Evolutionary conservation across 306 rosid species (phyloP).

Genomic region (Sesbania bispinosa): DNA sequence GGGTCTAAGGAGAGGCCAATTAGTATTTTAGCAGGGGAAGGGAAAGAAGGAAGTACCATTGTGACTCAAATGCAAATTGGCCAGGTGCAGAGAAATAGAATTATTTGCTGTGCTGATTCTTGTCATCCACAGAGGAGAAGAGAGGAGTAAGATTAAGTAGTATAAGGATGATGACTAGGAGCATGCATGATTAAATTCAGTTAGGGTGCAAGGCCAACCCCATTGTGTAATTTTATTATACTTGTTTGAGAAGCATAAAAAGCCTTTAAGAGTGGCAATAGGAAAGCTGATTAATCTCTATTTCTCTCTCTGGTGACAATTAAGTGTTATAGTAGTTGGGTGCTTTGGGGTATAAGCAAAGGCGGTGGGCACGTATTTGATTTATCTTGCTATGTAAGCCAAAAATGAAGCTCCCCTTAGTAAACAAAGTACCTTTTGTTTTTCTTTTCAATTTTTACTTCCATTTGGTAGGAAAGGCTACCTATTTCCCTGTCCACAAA

Average conservation of each 20-base stretch:
- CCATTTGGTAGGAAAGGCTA: conserved; percentile 57
- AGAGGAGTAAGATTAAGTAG: conserved; percentile 53
- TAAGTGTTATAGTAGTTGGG: conserved; percentile 83
- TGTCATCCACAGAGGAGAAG: too few relatives aligned
- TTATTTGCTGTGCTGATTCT: conserved; percentile 31
- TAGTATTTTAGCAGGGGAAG: conserved; percentile 58
- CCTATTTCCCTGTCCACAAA: too few relatives aligned
- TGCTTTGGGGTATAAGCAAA: conserved; percentile 98
- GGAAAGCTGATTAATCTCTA: conserved; percentile 24
- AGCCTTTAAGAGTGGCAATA: conserved; percentile 36
- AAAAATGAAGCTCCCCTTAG: conserved; percentile 35
- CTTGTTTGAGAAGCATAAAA: conserved; percentile 87
- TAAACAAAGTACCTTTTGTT: conserved; percentile 21
- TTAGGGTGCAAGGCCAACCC: conserved; percentile 63
- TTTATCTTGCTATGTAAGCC: conserved; percentile 81
- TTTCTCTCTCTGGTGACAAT: conserved; percentile 38
- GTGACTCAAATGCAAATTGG: neutral
- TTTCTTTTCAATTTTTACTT: neutral
- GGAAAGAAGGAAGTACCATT: conserved; percentile 45
- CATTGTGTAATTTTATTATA: conserved; percentile 46
- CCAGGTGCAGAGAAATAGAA: conserved; percentile 12
- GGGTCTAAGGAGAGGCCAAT: conserved; percentile 69
- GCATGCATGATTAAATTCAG: conserved; percentile 78
- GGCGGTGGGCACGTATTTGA: conserved; percentile 69
- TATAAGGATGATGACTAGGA: too few relatives aligned